These are phyloP conservation scores for Cajanus cajan DNA, from an alignment of 306 rosid species.

Conservation along the genomic window DNA sequence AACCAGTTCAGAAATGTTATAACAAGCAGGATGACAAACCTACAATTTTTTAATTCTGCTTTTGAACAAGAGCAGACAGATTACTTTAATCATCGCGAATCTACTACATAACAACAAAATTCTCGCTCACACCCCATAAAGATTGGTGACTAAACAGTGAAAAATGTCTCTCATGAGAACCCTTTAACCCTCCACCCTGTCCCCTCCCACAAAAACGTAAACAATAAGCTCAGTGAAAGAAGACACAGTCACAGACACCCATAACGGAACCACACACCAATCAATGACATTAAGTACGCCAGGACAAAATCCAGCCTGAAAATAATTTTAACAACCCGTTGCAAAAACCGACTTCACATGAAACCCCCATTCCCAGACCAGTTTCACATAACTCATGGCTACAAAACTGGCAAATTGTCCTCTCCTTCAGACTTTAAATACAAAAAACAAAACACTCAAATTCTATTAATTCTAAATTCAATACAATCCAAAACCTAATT, in stretches of 20 bases:
- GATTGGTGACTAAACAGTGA: background rate
- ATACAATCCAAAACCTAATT: background rate
- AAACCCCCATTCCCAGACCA: background rate
- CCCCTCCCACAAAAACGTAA: background rate
- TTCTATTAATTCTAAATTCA: background rate
- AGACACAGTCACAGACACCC: conserved; percentile 1
- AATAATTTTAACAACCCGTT: conserved; percentile 5
- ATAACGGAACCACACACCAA: background rate
- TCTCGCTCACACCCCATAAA: background rate
- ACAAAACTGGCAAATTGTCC: background rate
- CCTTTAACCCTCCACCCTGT: background rate
- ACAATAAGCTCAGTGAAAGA: background rate
- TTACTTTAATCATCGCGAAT: background rate
- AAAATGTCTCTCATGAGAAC: background rate
- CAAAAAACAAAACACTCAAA: background rate
- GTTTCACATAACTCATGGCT: conserved; percentile 9
- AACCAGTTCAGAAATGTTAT: background rate
- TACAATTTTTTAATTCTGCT: background rate
- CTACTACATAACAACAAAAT: background rate
- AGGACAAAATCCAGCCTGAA: background rate
- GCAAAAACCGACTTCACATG: conserved; percentile 11
- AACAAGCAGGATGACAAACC: background rate
- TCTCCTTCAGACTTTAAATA: background rate
- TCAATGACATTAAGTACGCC: background rate
- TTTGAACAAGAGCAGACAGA: background rate